phyloP scores from a whole-genome alignment of 2,329 filamentous ascomycete genomes.

The Talaromyces rugulosus region DNA sequence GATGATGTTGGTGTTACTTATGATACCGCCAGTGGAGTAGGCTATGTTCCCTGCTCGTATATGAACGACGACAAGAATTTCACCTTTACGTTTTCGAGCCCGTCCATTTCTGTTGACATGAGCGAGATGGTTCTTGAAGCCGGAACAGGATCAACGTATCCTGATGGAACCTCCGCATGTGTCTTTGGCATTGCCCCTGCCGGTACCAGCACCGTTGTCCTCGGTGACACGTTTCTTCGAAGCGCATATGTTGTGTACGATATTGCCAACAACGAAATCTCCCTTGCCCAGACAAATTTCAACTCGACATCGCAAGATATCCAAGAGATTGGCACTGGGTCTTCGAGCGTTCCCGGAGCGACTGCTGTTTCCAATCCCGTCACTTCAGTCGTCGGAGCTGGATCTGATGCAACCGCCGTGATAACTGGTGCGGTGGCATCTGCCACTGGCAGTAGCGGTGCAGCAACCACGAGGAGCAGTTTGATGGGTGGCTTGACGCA shows the following conservation, averaged over 20 bases:
- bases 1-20: conserved; percentile 57
- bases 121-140: conserved; percentile 54
- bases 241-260: conserved; percentile 63
- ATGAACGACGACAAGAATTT: conserved; percentile 47
- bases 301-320: conserved; percentile 50
- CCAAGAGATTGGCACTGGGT: conserved; percentile 50
- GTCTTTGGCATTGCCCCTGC: conserved; percentile 51
- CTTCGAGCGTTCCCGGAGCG: conserved; percentile 49
- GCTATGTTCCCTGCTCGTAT: conserved; percentile 52
- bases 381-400: conserved; percentile 35
- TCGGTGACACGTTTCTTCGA: conserved; percentile 61
- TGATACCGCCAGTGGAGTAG: conserved; percentile 49
- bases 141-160: conserved; percentile 29
- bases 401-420: neutral
- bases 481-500: neutral
- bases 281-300: conserved; percentile 58
- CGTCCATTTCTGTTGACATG: conserved; percentile 52
- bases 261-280: conserved; percentile 56
- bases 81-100: conserved; percentile 55
- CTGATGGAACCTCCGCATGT: conserved; percentile 35
- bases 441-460: neutral
- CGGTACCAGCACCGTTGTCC: conserved; percentile 43
- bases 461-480: neutral
- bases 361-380: conserved; percentile 49
- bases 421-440: neutral